Conservation (phyloP, 352 stramenopile species). For the Globisporangium nagaii region DNA sequence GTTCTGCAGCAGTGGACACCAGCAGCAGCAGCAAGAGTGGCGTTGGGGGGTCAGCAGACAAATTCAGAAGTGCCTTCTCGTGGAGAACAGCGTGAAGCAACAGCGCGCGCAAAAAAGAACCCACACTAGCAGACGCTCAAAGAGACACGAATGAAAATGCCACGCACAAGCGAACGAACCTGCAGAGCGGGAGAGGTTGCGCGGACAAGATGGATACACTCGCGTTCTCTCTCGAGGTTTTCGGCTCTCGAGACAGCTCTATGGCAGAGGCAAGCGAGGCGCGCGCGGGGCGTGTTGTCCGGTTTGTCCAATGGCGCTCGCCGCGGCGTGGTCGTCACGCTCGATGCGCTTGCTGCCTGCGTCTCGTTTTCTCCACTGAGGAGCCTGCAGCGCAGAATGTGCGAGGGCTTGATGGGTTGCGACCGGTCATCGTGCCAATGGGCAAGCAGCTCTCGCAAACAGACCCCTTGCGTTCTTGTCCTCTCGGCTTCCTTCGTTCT, state of each 20-base stretch:
- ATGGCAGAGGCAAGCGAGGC: too few species aligned
- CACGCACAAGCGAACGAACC: too few species aligned
- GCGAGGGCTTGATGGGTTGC: too few species aligned
- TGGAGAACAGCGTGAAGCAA: neutral
- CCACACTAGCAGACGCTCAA: too few species aligned
- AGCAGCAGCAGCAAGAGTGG: neutral
- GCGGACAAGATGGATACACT: neutral
- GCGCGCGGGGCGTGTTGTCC: too few species aligned
- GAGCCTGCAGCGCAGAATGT: too few species aligned
- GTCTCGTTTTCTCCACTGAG: neutral
- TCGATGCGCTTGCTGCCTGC: neutral
- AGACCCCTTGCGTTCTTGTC: too few species aligned
- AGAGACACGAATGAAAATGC: too few species aligned
- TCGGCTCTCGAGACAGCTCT: neutral
- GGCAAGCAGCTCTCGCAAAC: too few species aligned
- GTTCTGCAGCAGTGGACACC: neutral
- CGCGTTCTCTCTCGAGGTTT: neutral
- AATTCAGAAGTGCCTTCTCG: neutral
- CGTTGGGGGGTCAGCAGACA: neutral
- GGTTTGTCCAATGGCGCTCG: neutral
- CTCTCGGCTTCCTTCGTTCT: too few species aligned
- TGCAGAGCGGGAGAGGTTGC: neutral
- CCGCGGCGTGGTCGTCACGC: neutral
- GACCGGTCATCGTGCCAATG: too few species aligned
- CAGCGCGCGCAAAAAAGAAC: neutral